Percentiles rank a stretch among this genome's conserved stretches.
Evolutionary conservation across 2,329 filamentous ascomycete species (phyloP).

Genomic region (Ascochyta viciae-villosae): DNA sequence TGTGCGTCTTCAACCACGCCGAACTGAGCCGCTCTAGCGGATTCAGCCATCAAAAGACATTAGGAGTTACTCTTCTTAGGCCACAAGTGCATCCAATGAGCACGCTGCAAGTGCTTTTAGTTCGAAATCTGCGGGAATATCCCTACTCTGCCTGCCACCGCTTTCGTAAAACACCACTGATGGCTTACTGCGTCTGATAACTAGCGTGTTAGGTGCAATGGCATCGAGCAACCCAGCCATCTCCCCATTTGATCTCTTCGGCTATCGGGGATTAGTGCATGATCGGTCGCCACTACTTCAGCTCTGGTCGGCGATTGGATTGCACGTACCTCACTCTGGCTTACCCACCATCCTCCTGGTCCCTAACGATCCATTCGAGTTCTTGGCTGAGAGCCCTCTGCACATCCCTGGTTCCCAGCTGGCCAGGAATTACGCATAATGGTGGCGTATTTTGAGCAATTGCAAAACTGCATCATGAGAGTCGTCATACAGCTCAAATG

Average conservation of each 20-base stretch:
- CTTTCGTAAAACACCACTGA: too few species aligned
- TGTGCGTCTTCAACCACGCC: neutral
- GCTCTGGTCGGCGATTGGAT: slow-evolving; percentile 14
- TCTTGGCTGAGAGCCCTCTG: neutral
- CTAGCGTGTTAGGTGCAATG: neutral
- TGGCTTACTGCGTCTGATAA: neutral
- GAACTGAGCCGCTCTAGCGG: neutral
- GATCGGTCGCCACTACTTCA: neutral
- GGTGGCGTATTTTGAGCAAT: too few species aligned
- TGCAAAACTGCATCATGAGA: too few species aligned
- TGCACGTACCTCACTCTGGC: too few species aligned
- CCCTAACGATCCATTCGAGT: neutral
- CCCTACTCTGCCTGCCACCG: neutral
- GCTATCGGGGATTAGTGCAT: slow-evolving; percentile 1
- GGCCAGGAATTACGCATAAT: neutral
- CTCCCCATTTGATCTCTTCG: neutral
- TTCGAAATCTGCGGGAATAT: neutral
- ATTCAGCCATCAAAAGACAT: neutral
- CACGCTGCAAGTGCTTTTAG: neutral
- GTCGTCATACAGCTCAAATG: too few species aligned
- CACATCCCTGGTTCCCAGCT: neutral
- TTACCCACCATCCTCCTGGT: neutral
- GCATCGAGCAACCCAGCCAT: too few species aligned
- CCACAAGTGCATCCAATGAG: neutral
- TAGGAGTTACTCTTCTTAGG: neutral